Evolutionary conservation across 805 yeast genomes (phyloP), one percentile per base, ranked within the genome.

Genomic region (Sungouiozyma intestinalis): DNA sequence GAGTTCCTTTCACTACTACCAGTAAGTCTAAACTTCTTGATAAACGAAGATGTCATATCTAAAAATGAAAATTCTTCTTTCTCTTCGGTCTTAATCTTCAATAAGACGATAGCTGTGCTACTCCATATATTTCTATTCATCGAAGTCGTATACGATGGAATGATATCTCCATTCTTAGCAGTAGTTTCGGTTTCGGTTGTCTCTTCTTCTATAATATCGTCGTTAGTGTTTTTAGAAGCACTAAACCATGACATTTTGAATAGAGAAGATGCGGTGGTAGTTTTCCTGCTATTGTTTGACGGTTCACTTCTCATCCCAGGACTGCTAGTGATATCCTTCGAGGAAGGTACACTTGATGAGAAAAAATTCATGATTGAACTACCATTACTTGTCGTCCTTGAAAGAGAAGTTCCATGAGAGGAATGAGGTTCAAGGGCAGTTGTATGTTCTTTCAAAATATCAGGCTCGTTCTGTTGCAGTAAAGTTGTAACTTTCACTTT

Each of bases 51-150:
- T 4, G 65, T 60, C 58, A 67, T 60, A 45, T 67, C 71, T 18
- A 66, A 54, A 13, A 68, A 54, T 4, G 76, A 72, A 19, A 55
- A 58, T 43, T 64, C 69, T 33, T 59, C 66, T 27, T 60, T 61
- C n/a, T 56, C 61, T 3, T 60, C 58, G 37, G 60, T 65, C 45
- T 62, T 66, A 8, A 78, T 64, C 33, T 64, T 66, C 57, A 81
- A 79, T 38, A 79, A 64, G 47, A 55, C 66, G 15, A 79, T 61
- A 15, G 61, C 48, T 3, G 83, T 74, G 8, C 65, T 64, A 16
- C 65, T 63, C 83, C 83, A 79, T 13, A 72, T 66, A 44, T 77
- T 76, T 3, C 65, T 56, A 40, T 62, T 57, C 9, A 66, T 50
- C 3, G 65, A 36, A 2, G 66, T 58, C 2, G 55, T 46, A 18